phyloP scores from a whole-genome alignment of 352 stramenopile species.

The Globisporangium heterothallicum region DNA sequence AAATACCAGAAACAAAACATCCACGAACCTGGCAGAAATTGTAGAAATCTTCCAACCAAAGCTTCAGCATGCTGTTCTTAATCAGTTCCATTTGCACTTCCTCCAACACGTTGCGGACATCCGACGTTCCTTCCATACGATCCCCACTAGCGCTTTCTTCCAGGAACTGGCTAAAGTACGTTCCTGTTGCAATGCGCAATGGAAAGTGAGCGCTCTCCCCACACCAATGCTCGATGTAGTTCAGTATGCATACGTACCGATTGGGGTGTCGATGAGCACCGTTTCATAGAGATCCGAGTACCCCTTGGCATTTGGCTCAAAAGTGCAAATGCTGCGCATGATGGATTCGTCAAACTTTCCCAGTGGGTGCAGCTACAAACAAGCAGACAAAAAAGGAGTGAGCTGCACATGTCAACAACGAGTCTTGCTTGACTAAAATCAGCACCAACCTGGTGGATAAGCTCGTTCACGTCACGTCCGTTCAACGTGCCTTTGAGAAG shows the following conservation, averaged over 20 bases:
- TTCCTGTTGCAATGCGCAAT: conserved; percentile 46
- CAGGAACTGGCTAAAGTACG: conserved; percentile 98
- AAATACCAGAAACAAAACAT: neutral
- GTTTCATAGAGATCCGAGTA: conserved; percentile 99
- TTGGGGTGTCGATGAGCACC: conserved; percentile 98
- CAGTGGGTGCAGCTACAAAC: conserved; percentile 93
- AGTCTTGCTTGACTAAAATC: too few relatives aligned
- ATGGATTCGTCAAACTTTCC: conserved; percentile 99
- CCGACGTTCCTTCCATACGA: conserved; percentile 78
- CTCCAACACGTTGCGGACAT: conserved; percentile 95
- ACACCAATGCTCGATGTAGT: neutral
- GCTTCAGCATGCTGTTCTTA: conserved; percentile 98
- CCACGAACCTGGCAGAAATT: conserved; percentile 86
- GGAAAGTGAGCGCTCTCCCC: neutral
- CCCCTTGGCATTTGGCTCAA: conserved; percentile 95
- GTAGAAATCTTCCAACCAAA: conserved; percentile 94
- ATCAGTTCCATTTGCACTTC: conserved; percentile 99
- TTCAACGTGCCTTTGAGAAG: conserved; percentile 97
- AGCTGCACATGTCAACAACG: too few relatives aligned
- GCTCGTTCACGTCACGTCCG: conserved; percentile 95
- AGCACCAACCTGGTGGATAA: conserved; percentile 91
- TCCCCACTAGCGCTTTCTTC: conserved; percentile 88
- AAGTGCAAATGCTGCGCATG: conserved; percentile 98
- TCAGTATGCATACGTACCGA: conserved; percentile 46
- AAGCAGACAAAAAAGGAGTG: neutral